phyloP scores from a whole-genome alignment of 257 asterid genomes.

The Solanum etuberosum region DNA sequence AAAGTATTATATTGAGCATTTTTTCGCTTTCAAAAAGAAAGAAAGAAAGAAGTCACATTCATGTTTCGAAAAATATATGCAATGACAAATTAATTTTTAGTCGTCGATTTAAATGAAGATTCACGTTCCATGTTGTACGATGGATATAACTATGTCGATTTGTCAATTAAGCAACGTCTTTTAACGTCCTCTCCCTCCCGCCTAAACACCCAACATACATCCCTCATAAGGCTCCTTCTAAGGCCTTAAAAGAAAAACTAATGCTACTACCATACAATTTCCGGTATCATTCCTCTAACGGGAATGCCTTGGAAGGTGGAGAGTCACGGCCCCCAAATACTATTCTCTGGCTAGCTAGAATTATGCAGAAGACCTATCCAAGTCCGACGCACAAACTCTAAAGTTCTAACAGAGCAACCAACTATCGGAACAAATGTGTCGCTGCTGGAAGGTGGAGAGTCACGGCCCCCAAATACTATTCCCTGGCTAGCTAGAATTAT shows the following conservation, averaged over 20 bases:
- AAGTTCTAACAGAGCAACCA: conserved; percentile 45
- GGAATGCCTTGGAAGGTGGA: background rate
- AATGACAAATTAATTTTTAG: no score
- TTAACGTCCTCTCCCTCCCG: no score
- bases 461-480: background rate
- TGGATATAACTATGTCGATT: background rate
- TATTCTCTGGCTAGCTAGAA: background rate
- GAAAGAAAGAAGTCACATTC: background rate
- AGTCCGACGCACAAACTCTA: background rate
- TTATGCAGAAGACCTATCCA: background rate
- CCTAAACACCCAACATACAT: no score
- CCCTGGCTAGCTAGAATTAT: background rate
- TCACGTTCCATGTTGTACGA: background rate
- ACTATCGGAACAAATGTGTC: conserved; percentile 53
- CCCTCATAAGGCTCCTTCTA: background rate
- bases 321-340: background rate
- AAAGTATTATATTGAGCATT: no score
- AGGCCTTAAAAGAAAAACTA: background rate
- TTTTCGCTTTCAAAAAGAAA: background rate
- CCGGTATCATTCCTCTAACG: background rate
- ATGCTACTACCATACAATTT: background rate
- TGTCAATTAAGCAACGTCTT: background rate
- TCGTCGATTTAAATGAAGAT: no score
- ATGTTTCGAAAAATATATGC: background rate
- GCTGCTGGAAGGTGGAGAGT: no score